Base-by-base conservation (phyloP, 495 filamentous ascomycete genomes). In the Lasiosphaeria miniovina region DNA sequence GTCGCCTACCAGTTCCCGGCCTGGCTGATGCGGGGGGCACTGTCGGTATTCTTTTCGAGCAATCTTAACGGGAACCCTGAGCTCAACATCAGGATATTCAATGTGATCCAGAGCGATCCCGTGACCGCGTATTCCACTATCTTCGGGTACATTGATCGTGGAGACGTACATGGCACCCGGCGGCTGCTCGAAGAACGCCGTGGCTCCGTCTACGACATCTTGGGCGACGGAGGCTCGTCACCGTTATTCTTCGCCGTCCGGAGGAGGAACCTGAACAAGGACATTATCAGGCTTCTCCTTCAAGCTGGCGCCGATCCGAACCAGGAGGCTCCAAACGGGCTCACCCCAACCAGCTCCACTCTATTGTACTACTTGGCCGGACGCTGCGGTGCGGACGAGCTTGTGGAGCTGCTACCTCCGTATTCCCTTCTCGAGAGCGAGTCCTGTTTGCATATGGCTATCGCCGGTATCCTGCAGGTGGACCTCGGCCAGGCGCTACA, bases 41-140 rank as follows among this genome's bases (percentile, higher is more conserved):
- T 60, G 24, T 60, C 58, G 3, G 35, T 54, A 34, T 60, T 60
- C 38, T 40, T 50, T 34, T 54, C 58, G 17, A 60, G 51, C 52
- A 55, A 60, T 33, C 31, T 60, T 34, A 54, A 60, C 52, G 58
- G 58, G 9, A 52, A 46, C 17, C 58, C 58, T 3, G 50, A 60
- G 43, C 35, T 60, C 43, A 54, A 54, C 52, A 46, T 60, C 10
- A 50, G 57, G n/a, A 32, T 60, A 1, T 54, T 49, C 49, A 54
- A 53, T 11, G 17, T 31, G 36, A 7, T 59, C n/a, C 36, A 35
- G 8, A 35, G 31, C 40, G 49, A 52, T 6, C 9, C n/a, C 49
- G 36, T 32, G 8, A 10, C 46, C 8, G 54, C 48, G 0, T 54
- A 9, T 8, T 15, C 10, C 4, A 58, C 14, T 35, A 51, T 60